phyloP scores from a whole-genome alignment of 2,329 filamentous ascomycete genomes.

The Pseudogymnoascus sp. region DNA sequence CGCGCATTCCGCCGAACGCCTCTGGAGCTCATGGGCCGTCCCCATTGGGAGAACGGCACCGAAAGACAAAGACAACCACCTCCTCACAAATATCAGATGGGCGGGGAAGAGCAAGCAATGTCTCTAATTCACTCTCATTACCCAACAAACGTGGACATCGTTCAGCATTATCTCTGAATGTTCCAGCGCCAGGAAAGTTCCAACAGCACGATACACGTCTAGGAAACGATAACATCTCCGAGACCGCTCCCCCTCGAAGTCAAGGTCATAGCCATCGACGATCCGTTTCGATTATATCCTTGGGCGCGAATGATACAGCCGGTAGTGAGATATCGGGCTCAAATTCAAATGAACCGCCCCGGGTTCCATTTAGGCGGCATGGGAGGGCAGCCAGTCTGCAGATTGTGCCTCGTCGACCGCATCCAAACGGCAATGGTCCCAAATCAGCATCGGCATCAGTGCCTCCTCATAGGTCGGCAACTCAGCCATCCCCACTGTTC shows the following conservation, averaged over 20 bases:
- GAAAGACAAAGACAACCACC: constrained; percentile 20
- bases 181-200: constrained; percentile 30
- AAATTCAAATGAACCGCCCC: constrained; percentile 31
- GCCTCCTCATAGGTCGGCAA: constrained; percentile 25
- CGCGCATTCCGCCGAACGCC: constrained; percentile 20
- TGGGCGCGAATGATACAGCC: constrained; percentile 45
- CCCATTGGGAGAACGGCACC: constrained; percentile 21
- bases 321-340: constrained; percentile 25
- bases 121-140: constrained; percentile 22
- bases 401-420: constrained; percentile 47
- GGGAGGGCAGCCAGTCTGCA: constrained; percentile 75
- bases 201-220: constrained; percentile 15
- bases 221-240: constrained; percentile 19
- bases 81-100: constrained; percentile 14
- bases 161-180: constrained; percentile 56
- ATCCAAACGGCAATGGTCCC: constrained; percentile 31
- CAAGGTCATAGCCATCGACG: constrained; percentile 57
- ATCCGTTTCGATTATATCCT: constrained; percentile 75
- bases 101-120: constrained; percentile 18
- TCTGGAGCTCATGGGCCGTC: constrained; percentile 19
- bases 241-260: constrained; percentile 17
- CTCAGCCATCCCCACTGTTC: constrained; percentile 29
- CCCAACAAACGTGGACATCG: constrained; percentile 49
- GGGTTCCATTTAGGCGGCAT: constrained; percentile 56
- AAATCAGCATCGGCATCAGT: constrained; percentile 29